A percentile compares a stretch with the other conserved stretches of the same genome.
phyloP scores from a whole-genome alignment of 768 basidiomycete genomes.

The Suillus fuscotomentosus region DNA sequence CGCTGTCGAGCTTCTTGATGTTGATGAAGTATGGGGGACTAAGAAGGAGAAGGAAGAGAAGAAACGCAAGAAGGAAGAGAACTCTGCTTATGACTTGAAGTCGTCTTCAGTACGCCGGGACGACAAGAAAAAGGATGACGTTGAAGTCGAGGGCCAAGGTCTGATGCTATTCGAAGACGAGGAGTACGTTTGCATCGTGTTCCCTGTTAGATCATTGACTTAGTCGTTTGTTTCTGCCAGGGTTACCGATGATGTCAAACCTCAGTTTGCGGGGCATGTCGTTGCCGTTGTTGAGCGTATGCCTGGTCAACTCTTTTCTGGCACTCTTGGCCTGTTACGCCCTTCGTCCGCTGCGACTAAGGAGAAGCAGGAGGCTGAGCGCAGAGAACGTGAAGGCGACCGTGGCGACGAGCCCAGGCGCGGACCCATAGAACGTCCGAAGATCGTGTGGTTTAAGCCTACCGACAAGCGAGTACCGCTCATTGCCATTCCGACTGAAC shows the following conservation, averaged over 20 bases:
- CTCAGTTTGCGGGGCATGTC: slow-evolving; percentile 97
- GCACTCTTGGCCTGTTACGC: slow-evolving; percentile 90
- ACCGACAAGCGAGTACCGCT: slow-evolving; percentile 98
- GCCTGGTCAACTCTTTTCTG: slow-evolving; percentile 98
- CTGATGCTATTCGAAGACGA: slow-evolving; percentile 97
- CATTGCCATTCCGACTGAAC: slow-evolving; percentile 98
- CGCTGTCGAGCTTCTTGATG: slow-evolving; percentile 95
- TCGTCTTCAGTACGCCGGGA: slow-evolving; percentile 76
- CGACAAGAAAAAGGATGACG: slow-evolving; percentile 99
- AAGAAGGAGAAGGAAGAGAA: slow-evolving; percentile 99
- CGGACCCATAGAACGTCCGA: slow-evolving; percentile 82
- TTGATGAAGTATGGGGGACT: slow-evolving; percentile 96
- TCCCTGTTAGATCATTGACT: slow-evolving; percentile 10
- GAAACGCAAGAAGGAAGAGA: slow-evolving; percentile 99
- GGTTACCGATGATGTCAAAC: slow-evolving; percentile 97
- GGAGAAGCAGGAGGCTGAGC: slow-evolving; percentile 97
- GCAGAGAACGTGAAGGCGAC: slow-evolving; percentile 95
- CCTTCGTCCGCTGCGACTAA: slow-evolving; percentile 97
- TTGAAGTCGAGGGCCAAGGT: slow-evolving; percentile 98
- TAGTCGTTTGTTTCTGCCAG: slow-evolving; percentile 34
- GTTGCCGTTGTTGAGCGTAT: slow-evolving; percentile 99
- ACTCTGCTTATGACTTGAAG: slow-evolving; percentile 89
- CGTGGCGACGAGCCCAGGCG: slow-evolving; percentile 81
- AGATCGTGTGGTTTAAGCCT: slow-evolving; percentile 99
- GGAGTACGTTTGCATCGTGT: slow-evolving; percentile 52